These are phyloP conservation scores for Fusarium sp. DNA, from an alignment of 2,329 filamentous ascomycete species.

Conservation along the genomic window DNA sequence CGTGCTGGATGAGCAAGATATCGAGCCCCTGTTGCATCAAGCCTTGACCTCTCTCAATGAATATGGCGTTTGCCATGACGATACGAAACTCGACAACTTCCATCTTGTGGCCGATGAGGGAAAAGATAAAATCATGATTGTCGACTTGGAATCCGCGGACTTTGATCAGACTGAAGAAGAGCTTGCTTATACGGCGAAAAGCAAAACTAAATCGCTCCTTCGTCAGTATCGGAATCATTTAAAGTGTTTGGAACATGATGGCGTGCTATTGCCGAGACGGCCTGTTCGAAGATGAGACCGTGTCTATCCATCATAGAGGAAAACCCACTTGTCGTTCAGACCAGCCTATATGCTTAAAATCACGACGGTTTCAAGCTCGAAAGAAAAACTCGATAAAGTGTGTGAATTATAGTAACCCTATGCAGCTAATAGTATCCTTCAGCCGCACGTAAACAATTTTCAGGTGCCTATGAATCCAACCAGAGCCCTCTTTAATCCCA, in stretches of 20 bases:
- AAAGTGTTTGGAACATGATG: background rate
- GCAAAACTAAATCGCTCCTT: background rate
- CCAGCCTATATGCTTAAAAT: background rate
- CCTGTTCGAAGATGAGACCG: background rate
- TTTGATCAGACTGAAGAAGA: background rate
- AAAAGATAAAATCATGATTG: background rate
- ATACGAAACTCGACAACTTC: background rate
- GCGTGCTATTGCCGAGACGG: background rate
- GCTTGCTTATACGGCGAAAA: background rate
- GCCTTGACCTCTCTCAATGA: background rate
- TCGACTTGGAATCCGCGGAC: background rate
- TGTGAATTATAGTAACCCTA: background rate
- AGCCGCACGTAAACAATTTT: background rate
- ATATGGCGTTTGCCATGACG: background rate
- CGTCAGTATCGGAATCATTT: background rate
- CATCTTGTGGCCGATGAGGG: background rate
- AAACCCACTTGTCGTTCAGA: background rate
- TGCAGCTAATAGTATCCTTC: background rate
- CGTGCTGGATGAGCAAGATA: conserved; percentile 17
- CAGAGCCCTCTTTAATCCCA: background rate
- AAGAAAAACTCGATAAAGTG: background rate
- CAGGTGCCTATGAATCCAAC: background rate
- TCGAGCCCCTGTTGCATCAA: background rate
- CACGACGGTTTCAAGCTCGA: background rate
- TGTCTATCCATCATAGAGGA: background rate